Evolutionary conservation across 257 asterid genomes (phyloP).

Genomic region (Haberlea rhodopensis): DNA sequence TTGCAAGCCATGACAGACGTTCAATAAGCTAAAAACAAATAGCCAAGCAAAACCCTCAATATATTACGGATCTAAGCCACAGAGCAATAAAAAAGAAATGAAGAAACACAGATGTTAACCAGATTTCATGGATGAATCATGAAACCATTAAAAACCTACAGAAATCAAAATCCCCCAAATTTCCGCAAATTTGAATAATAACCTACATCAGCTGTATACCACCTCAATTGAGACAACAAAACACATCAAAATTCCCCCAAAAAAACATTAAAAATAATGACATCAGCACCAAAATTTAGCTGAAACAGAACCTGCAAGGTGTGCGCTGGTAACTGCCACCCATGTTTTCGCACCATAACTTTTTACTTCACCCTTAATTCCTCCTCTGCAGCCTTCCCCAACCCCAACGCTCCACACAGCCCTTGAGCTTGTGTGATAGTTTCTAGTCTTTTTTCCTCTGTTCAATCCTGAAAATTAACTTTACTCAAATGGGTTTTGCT

Average conservation of each 20-base stretch:
- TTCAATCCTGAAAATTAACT: slow-evolving; percentile 36
- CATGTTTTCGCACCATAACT: slow-evolving; percentile 97
- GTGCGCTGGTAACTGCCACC: slow-evolving; percentile 98
- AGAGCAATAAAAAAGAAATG: neutral
- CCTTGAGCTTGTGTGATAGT: slow-evolving; percentile 20
- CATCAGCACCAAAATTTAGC: neutral
- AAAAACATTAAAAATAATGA: neutral
- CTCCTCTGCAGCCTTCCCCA: slow-evolving; percentile 9
- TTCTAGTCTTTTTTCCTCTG: slow-evolving; percentile 10
- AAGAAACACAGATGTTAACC: neutral
- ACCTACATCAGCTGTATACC: slow-evolving; percentile 22
- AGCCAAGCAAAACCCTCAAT: neutral
- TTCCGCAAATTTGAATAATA: slow-evolving; percentile 1
- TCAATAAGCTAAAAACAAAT: slow-evolving; percentile 4
- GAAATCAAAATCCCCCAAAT: slow-evolving; percentile 7
- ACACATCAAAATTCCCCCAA: neutral
- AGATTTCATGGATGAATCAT: neutral
- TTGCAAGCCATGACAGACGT: neutral
- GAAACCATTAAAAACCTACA: slow-evolving; percentile 1
- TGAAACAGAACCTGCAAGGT: slow-evolving; percentile 77
- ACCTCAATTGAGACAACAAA: slow-evolving; percentile 5
- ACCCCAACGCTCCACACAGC: slow-evolving; percentile 30
- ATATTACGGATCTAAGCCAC: neutral
- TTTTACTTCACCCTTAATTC: slow-evolving; percentile 22
- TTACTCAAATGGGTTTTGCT: slow-evolving; percentile 29